Percentiles rank a stretch among this genome's conserved stretches.
These are phyloP conservation scores for Cyberlindnera galapagoensis DNA, from an alignment of 805 yeast species.

Conservation along the genomic window DNA sequence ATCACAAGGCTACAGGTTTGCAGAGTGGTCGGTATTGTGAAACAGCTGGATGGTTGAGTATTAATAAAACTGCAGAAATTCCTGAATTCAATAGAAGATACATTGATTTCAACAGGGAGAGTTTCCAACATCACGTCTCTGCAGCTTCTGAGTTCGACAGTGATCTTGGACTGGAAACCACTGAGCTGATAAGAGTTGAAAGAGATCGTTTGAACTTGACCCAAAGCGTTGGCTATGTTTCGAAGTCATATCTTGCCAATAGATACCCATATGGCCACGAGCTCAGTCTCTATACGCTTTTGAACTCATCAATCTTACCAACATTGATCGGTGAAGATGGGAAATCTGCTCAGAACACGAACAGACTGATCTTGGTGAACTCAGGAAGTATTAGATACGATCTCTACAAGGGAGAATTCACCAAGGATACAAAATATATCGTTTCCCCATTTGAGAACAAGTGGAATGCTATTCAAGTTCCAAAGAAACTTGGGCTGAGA, in stretches of 20 bases:
- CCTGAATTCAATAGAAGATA: conserved; percentile 52
- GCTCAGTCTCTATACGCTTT: conserved; percentile 50
- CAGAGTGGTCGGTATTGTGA: conserved; percentile 93
- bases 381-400: conserved; percentile 89
- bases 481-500: conserved; percentile 47
- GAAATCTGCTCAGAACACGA: conserved; percentile 6
- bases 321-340: conserved; percentile 26
- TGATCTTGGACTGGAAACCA: conserved; percentile 41
- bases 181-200: conserved; percentile 35
- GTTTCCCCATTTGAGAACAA: conserved; percentile 80
- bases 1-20: conserved; percentile 62
- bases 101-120: conserved; percentile 72
- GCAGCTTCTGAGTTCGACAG: conserved; percentile 42
- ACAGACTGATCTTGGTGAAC: conserved; percentile 61
- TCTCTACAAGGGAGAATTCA: conserved; percentile 76
- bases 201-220: conserved; percentile 49
- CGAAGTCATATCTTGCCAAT: conserved; percentile 56
- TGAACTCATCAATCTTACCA: conserved; percentile 53
- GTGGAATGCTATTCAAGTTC: conserved; percentile 66
- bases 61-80: conserved; percentile 30
- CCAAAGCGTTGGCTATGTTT: conserved; percentile 57
- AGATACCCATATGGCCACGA: conserved; percentile 58
- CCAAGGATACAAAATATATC: conserved; percentile 70
- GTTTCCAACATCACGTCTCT: conserved; percentile 58
- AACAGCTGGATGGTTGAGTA: conserved; percentile 82